Evolutionary conservation across 2,329 filamentous ascomycete genomes (phyloP), one percentile per base, ranked within the genome.

Genomic region (Metarhizium brunneum): DNA sequence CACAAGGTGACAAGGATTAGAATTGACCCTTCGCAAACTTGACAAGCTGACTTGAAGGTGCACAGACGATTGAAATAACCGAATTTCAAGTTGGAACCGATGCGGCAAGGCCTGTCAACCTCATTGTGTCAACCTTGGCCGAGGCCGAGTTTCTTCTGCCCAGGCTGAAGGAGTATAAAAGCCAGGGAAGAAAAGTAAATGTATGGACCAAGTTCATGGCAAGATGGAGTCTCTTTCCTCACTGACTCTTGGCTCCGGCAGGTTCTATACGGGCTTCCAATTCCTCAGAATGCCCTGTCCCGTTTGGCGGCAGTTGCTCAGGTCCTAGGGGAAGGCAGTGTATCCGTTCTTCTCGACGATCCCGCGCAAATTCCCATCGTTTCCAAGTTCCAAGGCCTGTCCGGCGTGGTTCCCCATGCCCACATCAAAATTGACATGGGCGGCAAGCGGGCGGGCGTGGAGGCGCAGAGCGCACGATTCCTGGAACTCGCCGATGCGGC

Each of bases 371-470:
- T 89, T 2, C 65, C 73, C 1, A 60, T 69, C 42, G 69, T 76
- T 6, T 68, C 82, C n/a, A 64, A 71, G 0, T 64, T 77, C 6
- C 70, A 73, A 45, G 63, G 68, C 3, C 62, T 70, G 2, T 73
- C 75, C 1, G 78, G 76, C 16, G 70, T 73, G 50, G 67, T 71
- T 1, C 79, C 84, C 3, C 75, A 74, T 0, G 73, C 88, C 14
- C 88, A 85, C 64, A 73, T 92, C 63, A 92, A 92, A 63, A 80
- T 92, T 43, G 87, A 92, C 66, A 84, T 87, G 52, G 87, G 87
- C 11, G 83, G 83, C 61, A 77, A 83, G 63, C 84, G 89, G 16
- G 87, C 88, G 0, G 89, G 89, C 20, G 76, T 90, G 0, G 64
- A 74, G 1, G 69, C 68, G 2, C 78, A 82, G 58, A 64, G 67